phyloP scores from a whole-genome alignment of 2,329 filamentous ascomycete genomes.

The Helotiales sp. region DNA sequence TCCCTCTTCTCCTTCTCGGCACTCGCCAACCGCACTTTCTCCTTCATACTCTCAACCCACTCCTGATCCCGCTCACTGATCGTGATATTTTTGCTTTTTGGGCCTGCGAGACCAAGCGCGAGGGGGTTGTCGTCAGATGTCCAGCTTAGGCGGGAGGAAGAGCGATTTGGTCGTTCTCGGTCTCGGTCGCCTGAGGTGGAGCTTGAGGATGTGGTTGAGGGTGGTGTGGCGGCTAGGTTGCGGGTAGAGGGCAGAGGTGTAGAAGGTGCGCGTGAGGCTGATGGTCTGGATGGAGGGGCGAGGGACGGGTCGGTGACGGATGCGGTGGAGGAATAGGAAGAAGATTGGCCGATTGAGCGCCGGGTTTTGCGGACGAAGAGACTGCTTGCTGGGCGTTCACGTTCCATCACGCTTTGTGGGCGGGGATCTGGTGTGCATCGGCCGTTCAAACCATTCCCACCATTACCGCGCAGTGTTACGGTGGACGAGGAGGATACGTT shows the following conservation, averaged over 20 bases:
- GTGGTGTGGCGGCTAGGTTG: conserved; percentile 16
- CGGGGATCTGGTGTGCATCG: conserved; percentile 50
- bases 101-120: conserved; percentile 70
- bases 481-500: conserved; percentile 36
- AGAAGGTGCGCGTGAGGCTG: conserved; percentile 28
- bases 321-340: conserved; percentile 1
- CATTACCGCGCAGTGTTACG: conserved; percentile 34
- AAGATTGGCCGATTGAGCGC: conserved; percentile 31
- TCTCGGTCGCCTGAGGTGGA: conserved; percentile 13
- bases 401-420: conserved; percentile 36
- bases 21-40: conserved; percentile 75
- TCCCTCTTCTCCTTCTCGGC: conserved; percentile 55
- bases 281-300: background rate
- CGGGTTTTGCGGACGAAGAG: conserved; percentile 39
- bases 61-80: conserved; percentile 75
- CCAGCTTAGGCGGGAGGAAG: conserved; percentile 57
- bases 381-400: conserved; percentile 37
- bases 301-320: background rate
- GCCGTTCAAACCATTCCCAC: no score
- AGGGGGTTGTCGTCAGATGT: conserved; percentile 59
- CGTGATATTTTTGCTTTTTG: conserved; percentile 65
- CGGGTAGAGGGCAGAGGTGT: conserved; percentile 31
- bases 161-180: conserved; percentile 17
- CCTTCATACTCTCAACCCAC: conserved; percentile 85
- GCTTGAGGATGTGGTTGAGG: conserved; percentile 19